Conservation (phyloP, 129 eudicot genomes). For the Artemisia argyi region DNA sequence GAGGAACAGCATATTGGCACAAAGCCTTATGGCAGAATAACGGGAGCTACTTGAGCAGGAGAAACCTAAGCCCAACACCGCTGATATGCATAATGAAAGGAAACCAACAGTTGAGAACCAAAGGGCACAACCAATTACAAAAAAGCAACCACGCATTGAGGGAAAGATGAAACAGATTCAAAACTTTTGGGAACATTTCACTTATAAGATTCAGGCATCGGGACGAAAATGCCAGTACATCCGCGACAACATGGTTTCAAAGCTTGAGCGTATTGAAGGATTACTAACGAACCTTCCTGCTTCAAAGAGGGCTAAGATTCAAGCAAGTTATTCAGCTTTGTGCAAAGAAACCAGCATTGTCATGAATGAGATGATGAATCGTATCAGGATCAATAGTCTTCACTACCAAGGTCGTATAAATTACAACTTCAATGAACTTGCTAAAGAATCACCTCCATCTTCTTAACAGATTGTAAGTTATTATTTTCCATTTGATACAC, state of each 20-base stretch:
- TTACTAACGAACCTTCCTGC: background rate
- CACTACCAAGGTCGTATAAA: background rate
- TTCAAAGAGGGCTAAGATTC: background rate
- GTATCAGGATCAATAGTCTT: background rate
- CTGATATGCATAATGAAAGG: no score
- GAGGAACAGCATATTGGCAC: no score
- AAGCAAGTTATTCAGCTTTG: background rate
- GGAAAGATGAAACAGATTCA: background rate
- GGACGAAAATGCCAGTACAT: background rate
- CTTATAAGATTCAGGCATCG: background rate
- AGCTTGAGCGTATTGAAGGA: background rate
- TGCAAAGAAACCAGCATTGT: background rate
- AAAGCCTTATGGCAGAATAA: no score
- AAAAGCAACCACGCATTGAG: background rate
- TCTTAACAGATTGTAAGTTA: background rate
- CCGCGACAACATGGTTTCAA: background rate
- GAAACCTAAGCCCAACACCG: background rate
- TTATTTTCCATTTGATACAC: background rate
- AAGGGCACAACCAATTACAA: no score
- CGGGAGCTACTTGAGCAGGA: no score
- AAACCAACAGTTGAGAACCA: no score
- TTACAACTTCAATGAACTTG: background rate
- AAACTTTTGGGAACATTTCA: background rate
- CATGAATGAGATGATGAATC: background rate
- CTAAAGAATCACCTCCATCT: background rate